These are phyloP conservation scores for Rhizomucor pusillus DNA, from an alignment of 371 early-diverging fungal genomes.

Conservation along the genomic window DNA sequence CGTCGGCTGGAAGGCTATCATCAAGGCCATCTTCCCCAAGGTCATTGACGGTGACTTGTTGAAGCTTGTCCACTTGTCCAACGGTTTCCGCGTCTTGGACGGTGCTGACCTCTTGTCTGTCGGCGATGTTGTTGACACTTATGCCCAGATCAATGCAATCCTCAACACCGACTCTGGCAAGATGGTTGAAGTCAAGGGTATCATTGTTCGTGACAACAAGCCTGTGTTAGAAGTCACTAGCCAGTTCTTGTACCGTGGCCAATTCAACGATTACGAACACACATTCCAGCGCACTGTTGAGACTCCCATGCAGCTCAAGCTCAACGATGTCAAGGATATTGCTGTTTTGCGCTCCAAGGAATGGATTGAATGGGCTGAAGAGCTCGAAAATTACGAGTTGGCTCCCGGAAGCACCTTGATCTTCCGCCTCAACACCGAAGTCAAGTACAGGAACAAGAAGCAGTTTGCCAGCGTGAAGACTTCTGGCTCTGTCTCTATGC, in stretches of 20 bases:
- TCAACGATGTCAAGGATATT: conserved; percentile 76
- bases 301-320: conserved; percentile 76
- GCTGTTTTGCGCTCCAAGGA: conserved; percentile 89
- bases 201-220: conserved; percentile 58
- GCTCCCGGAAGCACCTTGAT: conserved; percentile 72
- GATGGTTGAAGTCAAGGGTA: conserved; percentile 86
- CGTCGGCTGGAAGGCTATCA: conserved; percentile 92
- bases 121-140: conserved; percentile 84
- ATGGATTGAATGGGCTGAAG: conserved; percentile 82
- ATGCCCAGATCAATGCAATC: conserved; percentile 75
- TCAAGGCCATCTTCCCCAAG: conserved; percentile 93
- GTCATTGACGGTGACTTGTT: conserved; percentile 92
- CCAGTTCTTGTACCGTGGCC: conserved; percentile 93
- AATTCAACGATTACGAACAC: conserved; percentile 78
- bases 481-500: conserved; percentile 78
- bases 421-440: conserved; percentile 81
- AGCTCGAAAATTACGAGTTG: conserved; percentile 61
- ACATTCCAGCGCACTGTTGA: conserved; percentile 85
- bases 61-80: conserved; percentile 90
- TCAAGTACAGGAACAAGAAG: conserved; percentile 75
- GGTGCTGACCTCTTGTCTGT: conserved; percentile 75
- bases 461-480: conserved; percentile 72
- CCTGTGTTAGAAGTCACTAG: conserved; percentile 75
- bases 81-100: conserved; percentile 89
- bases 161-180: conserved; percentile 88